These are phyloP conservation scores for Quercus lobata DNA, from an alignment of 331 rosid species.

Conservation along the genomic window DNA sequence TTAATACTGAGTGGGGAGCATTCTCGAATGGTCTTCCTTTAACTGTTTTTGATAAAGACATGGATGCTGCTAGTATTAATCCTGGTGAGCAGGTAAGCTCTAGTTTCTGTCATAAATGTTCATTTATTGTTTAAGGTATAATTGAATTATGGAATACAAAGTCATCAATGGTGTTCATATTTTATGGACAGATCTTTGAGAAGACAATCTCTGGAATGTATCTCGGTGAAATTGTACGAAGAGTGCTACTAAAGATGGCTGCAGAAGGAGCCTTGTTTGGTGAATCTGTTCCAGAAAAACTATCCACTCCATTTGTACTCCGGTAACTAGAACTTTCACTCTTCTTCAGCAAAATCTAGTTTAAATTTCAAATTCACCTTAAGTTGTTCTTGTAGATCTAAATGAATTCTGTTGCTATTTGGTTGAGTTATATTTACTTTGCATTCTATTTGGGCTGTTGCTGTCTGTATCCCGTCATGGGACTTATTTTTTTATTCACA, in stretches of 20 bases:
- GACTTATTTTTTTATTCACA: background rate
- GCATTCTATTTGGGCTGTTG: background rate
- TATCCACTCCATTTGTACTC: constrained; percentile 59
- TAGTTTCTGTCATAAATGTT: background rate
- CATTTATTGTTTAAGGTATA: background rate
- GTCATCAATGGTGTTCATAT: constrained; percentile 1
- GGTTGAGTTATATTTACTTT: background rate
- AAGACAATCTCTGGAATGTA: constrained; percentile 95
- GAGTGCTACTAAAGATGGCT: constrained; percentile 67
- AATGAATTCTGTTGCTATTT: background rate
- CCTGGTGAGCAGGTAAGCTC: constrained; percentile 85
- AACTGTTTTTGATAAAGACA: constrained; percentile 69
- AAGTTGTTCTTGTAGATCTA: background rate
- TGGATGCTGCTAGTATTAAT: constrained; percentile 92
- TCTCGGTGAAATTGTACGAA: constrained; percentile 86
- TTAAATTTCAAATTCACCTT: background rate
- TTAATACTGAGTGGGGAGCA: constrained; percentile 96
- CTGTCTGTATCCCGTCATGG: background rate
- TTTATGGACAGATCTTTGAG: constrained; percentile 65
- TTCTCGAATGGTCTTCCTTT: constrained; percentile 78
- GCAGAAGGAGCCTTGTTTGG: constrained; percentile 64
- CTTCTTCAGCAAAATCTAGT: background rate
- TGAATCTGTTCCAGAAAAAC: constrained; percentile 46
- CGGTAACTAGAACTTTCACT: constrained; percentile 31
- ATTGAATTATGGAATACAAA: background rate